Evolutionary conservation across 2,329 filamentous ascomycete genomes (phyloP).

Genomic region (Truncatella angustata): DNA sequence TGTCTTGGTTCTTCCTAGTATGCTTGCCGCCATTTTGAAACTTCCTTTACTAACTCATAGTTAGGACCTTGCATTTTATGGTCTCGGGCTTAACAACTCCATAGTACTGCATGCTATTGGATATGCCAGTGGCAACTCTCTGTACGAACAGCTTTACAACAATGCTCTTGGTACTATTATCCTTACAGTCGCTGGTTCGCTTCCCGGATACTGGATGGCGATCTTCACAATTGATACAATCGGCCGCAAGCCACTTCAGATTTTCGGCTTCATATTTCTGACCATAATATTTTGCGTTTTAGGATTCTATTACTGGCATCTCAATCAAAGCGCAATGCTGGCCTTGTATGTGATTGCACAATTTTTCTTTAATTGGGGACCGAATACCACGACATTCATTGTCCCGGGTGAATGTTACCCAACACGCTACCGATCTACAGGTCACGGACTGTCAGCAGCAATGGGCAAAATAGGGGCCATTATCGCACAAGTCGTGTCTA

Average conservation of each 20-base stretch:
- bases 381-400: slow-evolving; percentile 66
- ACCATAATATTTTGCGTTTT: slow-evolving; percentile 62
- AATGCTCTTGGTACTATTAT: slow-evolving; percentile 76
- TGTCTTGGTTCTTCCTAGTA: slow-evolving; percentile 78
- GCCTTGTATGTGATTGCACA: slow-evolving; percentile 63
- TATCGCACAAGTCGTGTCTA: slow-evolving; percentile 63
- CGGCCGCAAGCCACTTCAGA: slow-evolving; percentile 74
- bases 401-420: slow-evolving; percentile 65
- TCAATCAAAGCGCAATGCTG: slow-evolving; percentile 50
- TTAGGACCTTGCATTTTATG: slow-evolving; percentile 66
- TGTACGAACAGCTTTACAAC: slow-evolving; percentile 70
- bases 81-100: slow-evolving; percentile 72
- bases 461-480: slow-evolving; percentile 68
- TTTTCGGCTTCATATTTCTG: slow-evolving; percentile 59
- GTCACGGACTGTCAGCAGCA: slow-evolving; percentile 65
- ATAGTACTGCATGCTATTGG: slow-evolving; percentile 72
- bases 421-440: slow-evolving; percentile 60
- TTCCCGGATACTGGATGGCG: slow-evolving; percentile 79
- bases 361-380: slow-evolving; percentile 66
- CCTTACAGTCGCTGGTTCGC: slow-evolving; percentile 71
- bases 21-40: too few relatives aligned
- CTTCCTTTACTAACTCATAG: background rate
- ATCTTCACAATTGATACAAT: slow-evolving; percentile 71
- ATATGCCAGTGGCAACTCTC: slow-evolving; percentile 59
- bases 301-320: slow-evolving; percentile 55